Percentiles rank a stretch among this genome's conserved stretches.
Evolutionary conservation across 345 rosid species (phyloP).

Genomic region (Populus euphratica): DNA sequence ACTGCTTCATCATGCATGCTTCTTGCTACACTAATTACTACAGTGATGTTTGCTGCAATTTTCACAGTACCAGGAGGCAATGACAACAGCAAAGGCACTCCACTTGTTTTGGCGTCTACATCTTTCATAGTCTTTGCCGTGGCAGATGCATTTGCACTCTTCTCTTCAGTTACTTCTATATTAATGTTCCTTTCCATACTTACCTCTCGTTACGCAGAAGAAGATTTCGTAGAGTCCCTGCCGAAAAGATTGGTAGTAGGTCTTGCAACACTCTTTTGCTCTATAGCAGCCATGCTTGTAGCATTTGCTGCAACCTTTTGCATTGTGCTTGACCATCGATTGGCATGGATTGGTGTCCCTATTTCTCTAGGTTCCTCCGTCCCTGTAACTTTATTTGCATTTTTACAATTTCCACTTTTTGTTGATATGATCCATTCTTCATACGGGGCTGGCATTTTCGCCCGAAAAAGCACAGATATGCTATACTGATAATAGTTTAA

Average conservation of each 20-base stretch:
- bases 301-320: slow-evolving; percentile 5
- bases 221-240: slow-evolving; percentile 15
- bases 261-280: slow-evolving; percentile 3
- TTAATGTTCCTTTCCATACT: slow-evolving; percentile 19
- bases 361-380: slow-evolving; percentile 2
- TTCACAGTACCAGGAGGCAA: slow-evolving; percentile 17
- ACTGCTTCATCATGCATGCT: slow-evolving; percentile 16
- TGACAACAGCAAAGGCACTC: not conserved
- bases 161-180: slow-evolving; percentile 11
- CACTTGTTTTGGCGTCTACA: not conserved
- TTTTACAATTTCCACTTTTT: slow-evolving; percentile 14
- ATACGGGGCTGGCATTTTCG: slow-evolving; percentile 8
- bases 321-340: not conserved
- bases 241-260: slow-evolving; percentile 16
- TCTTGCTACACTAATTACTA: slow-evolving; percentile 14
- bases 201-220: slow-evolving; percentile 15
- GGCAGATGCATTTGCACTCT: slow-evolving; percentile 4
- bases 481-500: not conserved
- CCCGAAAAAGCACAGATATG: not conserved
- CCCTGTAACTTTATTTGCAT: slow-evolving; percentile 10
- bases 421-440: slow-evolving; percentile 2
- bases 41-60: slow-evolving; percentile 19
- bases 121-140: slow-evolving; percentile 9
- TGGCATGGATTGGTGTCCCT: slow-evolving; percentile 10
- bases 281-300: slow-evolving; percentile 11